A percentile compares a stretch with the other conserved stretches of the same genome.
Conservation (phyloP, 169 alveolate genomes). For the Plasmodium malariae region DNA sequence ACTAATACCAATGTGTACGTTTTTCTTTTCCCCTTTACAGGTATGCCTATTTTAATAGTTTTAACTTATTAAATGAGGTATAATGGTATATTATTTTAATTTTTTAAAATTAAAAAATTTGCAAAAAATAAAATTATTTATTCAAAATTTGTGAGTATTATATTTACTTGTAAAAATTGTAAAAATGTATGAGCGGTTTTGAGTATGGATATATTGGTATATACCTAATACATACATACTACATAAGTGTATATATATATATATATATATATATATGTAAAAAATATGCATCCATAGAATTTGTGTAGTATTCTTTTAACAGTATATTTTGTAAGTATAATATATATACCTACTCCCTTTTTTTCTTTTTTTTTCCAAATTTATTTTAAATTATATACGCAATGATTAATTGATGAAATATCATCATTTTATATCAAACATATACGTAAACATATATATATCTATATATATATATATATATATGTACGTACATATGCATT, state of each 20-base stretch:
- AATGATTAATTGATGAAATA: constrained; percentile 28
- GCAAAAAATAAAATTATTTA: constrained; percentile 7
- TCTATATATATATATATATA: too few relatives aligned
- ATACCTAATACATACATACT: too few relatives aligned
- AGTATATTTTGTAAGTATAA: constrained; percentile 2
- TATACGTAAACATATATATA: too few relatives aligned
- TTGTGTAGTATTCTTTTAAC: neutral
- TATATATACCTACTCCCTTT: neutral
- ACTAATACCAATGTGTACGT: neutral
- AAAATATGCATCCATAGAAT: too few relatives aligned
- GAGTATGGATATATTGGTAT: neutral
- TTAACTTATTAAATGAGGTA: constrained; percentile 1
- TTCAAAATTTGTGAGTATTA: constrained; percentile 29
- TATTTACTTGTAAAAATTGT: constrained; percentile 26
- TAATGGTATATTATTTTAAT: neutral
- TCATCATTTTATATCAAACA: constrained; percentile 44
- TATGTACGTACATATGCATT: neutral
- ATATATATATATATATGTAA: too few relatives aligned
- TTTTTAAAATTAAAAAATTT: constrained; percentile 38
- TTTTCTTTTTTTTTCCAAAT: constrained; percentile 18
- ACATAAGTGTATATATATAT: too few relatives aligned
- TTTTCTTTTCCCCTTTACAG: constrained; percentile 1
- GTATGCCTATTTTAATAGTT: constrained; percentile 46
- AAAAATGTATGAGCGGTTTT: neutral
- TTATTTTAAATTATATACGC: constrained; percentile 3